Conservation (phyloP, 805 yeast species). For the Kluyveromyces lactis region DNA sequence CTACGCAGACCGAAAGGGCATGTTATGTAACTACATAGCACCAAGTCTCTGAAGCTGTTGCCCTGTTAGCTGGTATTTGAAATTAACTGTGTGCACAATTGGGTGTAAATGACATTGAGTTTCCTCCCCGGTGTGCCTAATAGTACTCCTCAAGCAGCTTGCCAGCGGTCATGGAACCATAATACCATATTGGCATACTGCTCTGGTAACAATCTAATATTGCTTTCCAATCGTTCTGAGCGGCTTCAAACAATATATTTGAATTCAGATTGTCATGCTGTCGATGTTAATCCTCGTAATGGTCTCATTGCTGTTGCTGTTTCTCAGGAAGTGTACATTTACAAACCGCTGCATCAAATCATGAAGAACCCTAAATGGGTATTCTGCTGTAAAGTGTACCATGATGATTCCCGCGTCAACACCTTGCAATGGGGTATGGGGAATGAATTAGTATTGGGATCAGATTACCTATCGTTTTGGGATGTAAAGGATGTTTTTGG, state of each 20-base stretch:
- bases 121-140: slow-evolving; percentile 86
- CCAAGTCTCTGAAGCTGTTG: too few relatives aligned
- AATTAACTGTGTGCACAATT: too few relatives aligned
- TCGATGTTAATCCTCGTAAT: slow-evolving; percentile 51
- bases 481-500: slow-evolving; percentile 40
- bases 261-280: slow-evolving; percentile 54
- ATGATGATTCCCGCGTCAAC: slow-evolving; percentile 30
- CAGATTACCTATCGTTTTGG: slow-evolving; percentile 48
- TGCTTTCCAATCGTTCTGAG: slow-evolving; percentile 42
- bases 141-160: slow-evolving; percentile 42
- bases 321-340: slow-evolving; percentile 37
- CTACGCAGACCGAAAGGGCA: too few relatives aligned
- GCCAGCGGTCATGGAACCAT: slow-evolving; percentile 57
- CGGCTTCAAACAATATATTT: slow-evolving; percentile 73
- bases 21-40: too few relatives aligned
- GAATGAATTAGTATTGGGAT: slow-evolving; percentile 55
- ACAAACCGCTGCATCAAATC: slow-evolving; percentile 46
- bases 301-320: slow-evolving; percentile 57
- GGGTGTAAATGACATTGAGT: slow-evolving; percentile 50
- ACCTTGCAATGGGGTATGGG: slow-evolving; percentile 47
- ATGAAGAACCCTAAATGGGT: slow-evolving; percentile 41
- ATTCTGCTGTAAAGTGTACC: slow-evolving; percentile 24
- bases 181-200: slow-evolving; percentile 64
- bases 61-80: too few relatives aligned
- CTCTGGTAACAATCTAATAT: slow-evolving; percentile 80